phyloP scores from a whole-genome alignment of 2,329 filamentous ascomycete genomes.

The Epichloe glyceriae region DNA sequence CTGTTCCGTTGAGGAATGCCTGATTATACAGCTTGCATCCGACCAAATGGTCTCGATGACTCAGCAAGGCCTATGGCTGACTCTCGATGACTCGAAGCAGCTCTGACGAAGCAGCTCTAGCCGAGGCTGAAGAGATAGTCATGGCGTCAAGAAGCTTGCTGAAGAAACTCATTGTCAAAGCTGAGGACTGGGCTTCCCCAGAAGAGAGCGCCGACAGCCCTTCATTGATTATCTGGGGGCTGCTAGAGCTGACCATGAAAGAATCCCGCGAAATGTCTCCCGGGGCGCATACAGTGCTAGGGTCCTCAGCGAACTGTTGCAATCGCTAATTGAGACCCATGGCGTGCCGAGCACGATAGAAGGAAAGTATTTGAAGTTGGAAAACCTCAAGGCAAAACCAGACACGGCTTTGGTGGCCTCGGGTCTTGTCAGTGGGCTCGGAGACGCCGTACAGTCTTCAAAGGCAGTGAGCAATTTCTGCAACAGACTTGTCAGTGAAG shows the following conservation, averaged over 20 bases:
- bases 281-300: constrained; percentile 40
- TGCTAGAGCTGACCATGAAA: constrained; percentile 32
- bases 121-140: constrained; percentile 31
- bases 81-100: constrained; percentile 22
- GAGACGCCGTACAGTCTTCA: constrained; percentile 34
- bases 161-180: constrained; percentile 18
- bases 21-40: constrained; percentile 37
- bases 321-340: constrained; percentile 31
- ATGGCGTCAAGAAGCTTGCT: constrained; percentile 27
- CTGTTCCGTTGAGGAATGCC: constrained; percentile 52
- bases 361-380: constrained; percentile 31
- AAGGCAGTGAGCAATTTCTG: constrained; percentile 38
- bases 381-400: constrained; percentile 33
- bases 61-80: constrained; percentile 33
- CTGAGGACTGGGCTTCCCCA: constrained; percentile 26
- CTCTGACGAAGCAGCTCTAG: constrained; percentile 21
- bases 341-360: constrained; percentile 33
- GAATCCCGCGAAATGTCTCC: constrained; percentile 29
- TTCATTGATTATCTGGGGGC: constrained; percentile 24
- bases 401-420: constrained; percentile 34
- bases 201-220: constrained; percentile 15
- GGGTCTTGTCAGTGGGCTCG: constrained; percentile 39
- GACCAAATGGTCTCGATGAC: constrained; percentile 39
- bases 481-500: constrained; percentile 47
- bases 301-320: constrained; percentile 36